A percentile compares a stretch with the other conserved stretches of the same genome.
Evolutionary conservation across 2,329 filamentous ascomycete genomes (phyloP).

Genomic region (Hypoxylon sp.): DNA sequence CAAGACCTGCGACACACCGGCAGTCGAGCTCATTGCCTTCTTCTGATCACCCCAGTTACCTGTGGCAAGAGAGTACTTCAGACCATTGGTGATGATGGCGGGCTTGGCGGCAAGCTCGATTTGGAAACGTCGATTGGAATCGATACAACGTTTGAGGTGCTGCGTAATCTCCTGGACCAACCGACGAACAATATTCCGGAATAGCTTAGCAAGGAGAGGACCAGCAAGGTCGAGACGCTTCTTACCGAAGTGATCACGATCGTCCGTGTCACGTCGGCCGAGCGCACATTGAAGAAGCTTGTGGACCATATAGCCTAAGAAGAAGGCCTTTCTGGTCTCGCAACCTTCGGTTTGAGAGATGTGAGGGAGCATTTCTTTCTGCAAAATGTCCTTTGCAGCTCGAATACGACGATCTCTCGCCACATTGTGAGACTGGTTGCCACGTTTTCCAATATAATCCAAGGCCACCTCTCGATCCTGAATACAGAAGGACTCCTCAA

Average conservation of each 20-base stretch:
- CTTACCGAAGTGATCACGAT: conserved; percentile 99
- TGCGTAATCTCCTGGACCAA: conserved; percentile 91
- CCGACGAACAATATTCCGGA: conserved; percentile 90
- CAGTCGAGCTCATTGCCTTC: conserved; percentile 94
- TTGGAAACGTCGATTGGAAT: conserved; percentile 90
- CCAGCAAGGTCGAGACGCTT: conserved; percentile 97
- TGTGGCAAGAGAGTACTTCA: conserved; percentile 97
- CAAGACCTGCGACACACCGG: conserved; percentile 96
- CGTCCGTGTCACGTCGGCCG: conserved; percentile 92
- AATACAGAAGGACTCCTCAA: conserved; percentile 96
- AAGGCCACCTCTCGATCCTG: conserved; percentile 95
- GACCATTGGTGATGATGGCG: conserved; percentile 88
- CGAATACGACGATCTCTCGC: conserved; percentile 88
- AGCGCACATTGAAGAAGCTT: conserved; percentile 93
- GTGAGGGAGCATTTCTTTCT: conserved; percentile 96
- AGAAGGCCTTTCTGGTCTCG: conserved; percentile 96
- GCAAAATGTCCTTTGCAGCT: conserved; percentile 92
- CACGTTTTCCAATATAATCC: conserved; percentile 95
- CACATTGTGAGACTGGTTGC: conserved; percentile 79
- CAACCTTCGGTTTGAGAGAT: conserved; percentile 96
- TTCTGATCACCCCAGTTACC: conserved; percentile 99
- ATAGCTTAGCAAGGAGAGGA: conserved; percentile 93
- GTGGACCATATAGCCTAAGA: conserved; percentile 99
- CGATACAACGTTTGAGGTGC: conserved; percentile 92
- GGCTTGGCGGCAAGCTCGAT: conserved; percentile 91